Evolutionary conservation across 768 basidiomycete genomes (phyloP), one percentile per base, ranked within the genome.

Genomic region (Melanogaster broomeanus): DNA sequence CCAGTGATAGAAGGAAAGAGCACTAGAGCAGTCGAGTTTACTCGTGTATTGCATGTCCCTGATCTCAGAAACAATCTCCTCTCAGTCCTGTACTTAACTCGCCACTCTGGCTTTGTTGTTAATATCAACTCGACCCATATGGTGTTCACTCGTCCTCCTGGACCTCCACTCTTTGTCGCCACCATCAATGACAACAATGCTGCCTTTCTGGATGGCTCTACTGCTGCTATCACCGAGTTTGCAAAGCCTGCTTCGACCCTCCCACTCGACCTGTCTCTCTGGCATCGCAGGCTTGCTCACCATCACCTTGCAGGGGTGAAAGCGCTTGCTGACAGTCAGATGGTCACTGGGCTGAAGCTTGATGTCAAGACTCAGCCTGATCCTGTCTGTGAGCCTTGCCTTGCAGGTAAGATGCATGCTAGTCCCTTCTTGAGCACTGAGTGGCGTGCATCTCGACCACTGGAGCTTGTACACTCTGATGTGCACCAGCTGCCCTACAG

Each of bases 211-310:
- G 61, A 66, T 24, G 56, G 62, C 1, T 22, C 6, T 0, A 62
- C 60, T 15, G 41, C 48, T 18, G 28, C 50, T n/a, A 8, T 51
- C 1, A 42, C 12, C 0, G 44, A 57, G 9, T 50, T 21, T 51
- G 57, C 51, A 1, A 15, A 18, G 27, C 45, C 56, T 19, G 45
- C 54, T 0, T 35, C 43, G 0, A 62, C 58, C 16, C 3, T 53
- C 0, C 51, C 53, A 15, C 52, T 60, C 0, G 42, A 61, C 6
- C 21, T 58, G 6, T 40, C 52, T 0, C 55, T 69, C n/a, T 66
- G 57, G 61, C 60, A 67, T 53, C 33, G 63, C 19, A 51, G 56
- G 37, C 48, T 65, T 19, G 61, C 61, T 6, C 62, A 65, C 37
- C 41, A 48, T 28, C 49, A 62, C 25, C 1, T 58, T 3, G 51